Conservation (phyloP, 1,284 basidiomycete species). For the Termitomyces sp. region DNA sequence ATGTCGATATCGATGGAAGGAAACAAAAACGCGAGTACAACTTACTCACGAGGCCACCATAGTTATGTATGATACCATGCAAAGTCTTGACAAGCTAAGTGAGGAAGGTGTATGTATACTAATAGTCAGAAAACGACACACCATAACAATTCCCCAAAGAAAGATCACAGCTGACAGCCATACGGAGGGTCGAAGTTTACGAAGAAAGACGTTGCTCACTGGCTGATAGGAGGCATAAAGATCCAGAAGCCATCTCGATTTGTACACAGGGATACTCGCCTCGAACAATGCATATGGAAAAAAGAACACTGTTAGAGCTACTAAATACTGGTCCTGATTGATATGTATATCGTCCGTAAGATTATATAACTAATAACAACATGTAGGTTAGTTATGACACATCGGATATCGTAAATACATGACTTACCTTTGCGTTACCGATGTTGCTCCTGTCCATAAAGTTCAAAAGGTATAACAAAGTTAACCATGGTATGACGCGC, state of each 20-base stretch:
- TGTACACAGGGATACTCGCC: constrained; percentile 25
- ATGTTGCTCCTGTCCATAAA: constrained; percentile 61
- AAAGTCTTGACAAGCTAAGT: constrained; percentile 31
- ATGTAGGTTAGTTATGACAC: not conserved
- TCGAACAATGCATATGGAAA: constrained; percentile 53
- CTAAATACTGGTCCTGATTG: constrained; percentile 43
- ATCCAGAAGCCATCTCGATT: not conserved
- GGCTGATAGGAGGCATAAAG: constrained; percentile 28
- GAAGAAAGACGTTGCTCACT: constrained; percentile 50
- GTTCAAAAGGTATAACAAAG: constrained; percentile 58
- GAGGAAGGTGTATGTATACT: constrained; percentile 1
- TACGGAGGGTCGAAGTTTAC: constrained; percentile 50
- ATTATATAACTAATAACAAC: constrained; percentile 36
- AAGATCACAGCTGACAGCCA: constrained; percentile 54
- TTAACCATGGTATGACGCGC: constrained; percentile 50
- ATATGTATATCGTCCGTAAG: constrained; percentile 43
- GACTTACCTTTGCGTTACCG: constrained; percentile 55
- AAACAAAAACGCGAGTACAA: constrained; percentile 3
- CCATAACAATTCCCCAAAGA: constrained; percentile 57
- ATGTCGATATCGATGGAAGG: not conserved
- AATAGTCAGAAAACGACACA: constrained; percentile 20
- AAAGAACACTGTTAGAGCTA: constrained; percentile 54
- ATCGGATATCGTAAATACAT: constrained; percentile 12
- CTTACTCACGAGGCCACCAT: constrained; percentile 45
- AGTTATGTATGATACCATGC: constrained; percentile 47